Conservation (phyloP, 2,329 filamentous ascomycete species). For the Arthrobotrys sinensis region DNA sequence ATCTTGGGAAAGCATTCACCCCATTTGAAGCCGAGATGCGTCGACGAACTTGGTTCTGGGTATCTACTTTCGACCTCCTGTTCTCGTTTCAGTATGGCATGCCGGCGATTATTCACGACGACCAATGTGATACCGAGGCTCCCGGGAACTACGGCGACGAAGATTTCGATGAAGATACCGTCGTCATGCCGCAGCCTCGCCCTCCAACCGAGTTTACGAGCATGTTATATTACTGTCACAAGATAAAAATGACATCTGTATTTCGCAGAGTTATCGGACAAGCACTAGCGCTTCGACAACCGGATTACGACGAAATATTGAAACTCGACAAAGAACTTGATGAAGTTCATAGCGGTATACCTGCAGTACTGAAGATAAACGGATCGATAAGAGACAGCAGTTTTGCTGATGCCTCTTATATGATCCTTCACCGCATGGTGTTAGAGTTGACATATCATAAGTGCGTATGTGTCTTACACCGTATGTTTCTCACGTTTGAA, state of each 20-base stretch:
- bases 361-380: constrained; percentile 68
- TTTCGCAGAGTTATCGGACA: constrained; percentile 69
- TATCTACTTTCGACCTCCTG: constrained; percentile 70
- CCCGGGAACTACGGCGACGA: constrained; percentile 71
- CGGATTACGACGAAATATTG: constrained; percentile 49
- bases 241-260: constrained; percentile 69
- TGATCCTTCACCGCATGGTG: constrained; percentile 71
- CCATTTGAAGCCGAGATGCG: constrained; percentile 73
- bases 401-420: constrained; percentile 69
- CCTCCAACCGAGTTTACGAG: constrained; percentile 69
- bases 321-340: constrained; percentile 69
- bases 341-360: constrained; percentile 67
- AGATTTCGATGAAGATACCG: constrained; percentile 71
- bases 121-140: constrained; percentile 70
- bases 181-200: constrained; percentile 69
- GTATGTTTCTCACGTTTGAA: constrained; percentile 63
- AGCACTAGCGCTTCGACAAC: constrained; percentile 67
- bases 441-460: constrained; percentile 71
- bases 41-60: constrained; percentile 71
- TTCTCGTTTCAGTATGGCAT: constrained; percentile 72
- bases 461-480: constrained; percentile 65
- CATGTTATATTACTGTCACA: constrained; percentile 69
- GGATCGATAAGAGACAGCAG: constrained; percentile 68
- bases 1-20: constrained; percentile 65
- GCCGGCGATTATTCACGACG: constrained; percentile 71